Conservation (phyloP, 306 rosid genomes). For the Cyclanthera cordifolia region DNA sequence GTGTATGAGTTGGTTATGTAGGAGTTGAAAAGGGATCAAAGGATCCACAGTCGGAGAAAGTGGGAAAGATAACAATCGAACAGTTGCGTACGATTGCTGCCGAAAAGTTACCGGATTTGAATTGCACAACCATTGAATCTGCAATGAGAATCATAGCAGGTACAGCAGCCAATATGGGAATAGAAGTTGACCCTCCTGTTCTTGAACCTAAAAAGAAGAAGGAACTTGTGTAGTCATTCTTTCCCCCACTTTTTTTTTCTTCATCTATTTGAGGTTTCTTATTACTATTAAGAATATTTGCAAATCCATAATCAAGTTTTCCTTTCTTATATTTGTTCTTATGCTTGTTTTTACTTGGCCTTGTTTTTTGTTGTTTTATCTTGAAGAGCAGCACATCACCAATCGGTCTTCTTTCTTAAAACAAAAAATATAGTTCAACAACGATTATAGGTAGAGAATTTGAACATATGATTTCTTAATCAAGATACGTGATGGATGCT, state of each 20-base stretch:
- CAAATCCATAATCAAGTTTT: conserved; percentile 1
- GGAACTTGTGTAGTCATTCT: conserved; percentile 20
- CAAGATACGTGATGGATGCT: too few relatives aligned
- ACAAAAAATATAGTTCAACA: too few relatives aligned
- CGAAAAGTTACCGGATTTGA: conserved; percentile 91
- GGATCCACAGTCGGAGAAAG: conserved; percentile 61
- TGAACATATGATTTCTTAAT: too few relatives aligned
- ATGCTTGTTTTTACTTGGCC: neutral
- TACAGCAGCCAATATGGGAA: conserved; percentile 98
- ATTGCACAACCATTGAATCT: conserved; percentile 71
- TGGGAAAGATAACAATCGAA: conserved; percentile 79
- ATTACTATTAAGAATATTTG: neutral
- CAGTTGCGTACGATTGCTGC: conserved; percentile 71
- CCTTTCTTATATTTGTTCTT: neutral
- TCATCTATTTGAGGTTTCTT: conserved; percentile 4
- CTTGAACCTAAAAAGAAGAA: conserved; percentile 57
- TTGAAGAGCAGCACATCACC: neutral
- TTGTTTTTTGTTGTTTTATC: neutral
- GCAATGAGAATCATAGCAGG: conserved; percentile 98
- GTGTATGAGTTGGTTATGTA: conserved; percentile 20
- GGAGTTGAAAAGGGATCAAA: conserved; percentile 94
- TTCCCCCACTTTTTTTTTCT: neutral
- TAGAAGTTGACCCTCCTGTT: conserved; percentile 87
- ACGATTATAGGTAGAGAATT: too few relatives aligned
- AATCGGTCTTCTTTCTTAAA: too few relatives aligned